Evolutionary conservation across 1,284 basidiomycete genomes (phyloP).

Genomic region (Naganishia sp.): DNA sequence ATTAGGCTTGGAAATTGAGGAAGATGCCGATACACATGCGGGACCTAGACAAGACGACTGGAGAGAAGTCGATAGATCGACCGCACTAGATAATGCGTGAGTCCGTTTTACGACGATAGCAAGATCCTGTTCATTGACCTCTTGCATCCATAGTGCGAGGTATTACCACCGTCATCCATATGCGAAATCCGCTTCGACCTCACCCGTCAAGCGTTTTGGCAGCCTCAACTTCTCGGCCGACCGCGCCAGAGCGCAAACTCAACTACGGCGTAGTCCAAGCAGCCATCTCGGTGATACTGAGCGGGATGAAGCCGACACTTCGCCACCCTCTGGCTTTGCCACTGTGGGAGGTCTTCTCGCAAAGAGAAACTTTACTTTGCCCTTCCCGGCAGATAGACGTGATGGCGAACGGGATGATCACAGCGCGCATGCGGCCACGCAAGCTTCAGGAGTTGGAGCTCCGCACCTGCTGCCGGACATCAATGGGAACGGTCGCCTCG

Average conservation of each 20-base stretch:
- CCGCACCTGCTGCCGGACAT: slow-evolving; percentile 37
- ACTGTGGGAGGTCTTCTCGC: slow-evolving; percentile 27
- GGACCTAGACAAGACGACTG: not conserved
- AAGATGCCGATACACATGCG: not conserved
- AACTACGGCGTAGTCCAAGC: slow-evolving; percentile 37
- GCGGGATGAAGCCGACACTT: slow-evolving; percentile 32
- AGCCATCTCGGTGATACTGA: slow-evolving; percentile 39
- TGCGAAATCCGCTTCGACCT: slow-evolving; percentile 41
- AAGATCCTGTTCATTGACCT: too few relatives aligned
- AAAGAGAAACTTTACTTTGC: slow-evolving; percentile 14
- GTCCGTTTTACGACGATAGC: not conserved
- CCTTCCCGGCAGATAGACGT: slow-evolving; percentile 8
- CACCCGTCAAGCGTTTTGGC: slow-evolving; percentile 43
- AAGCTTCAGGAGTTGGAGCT: not conserved
- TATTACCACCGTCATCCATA: slow-evolving; percentile 51
- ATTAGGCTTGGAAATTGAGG: slow-evolving; percentile 7
- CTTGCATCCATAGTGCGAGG: slow-evolving; percentile 42
- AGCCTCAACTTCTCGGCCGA: slow-evolving; percentile 28
- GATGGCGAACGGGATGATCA: not conserved
- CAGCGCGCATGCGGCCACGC: not conserved
- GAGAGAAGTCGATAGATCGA: not conserved
- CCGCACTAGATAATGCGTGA: slow-evolving; percentile 25
- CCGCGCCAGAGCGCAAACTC: slow-evolving; percentile 10
- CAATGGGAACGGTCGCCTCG: slow-evolving; percentile 44
- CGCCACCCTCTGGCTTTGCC: slow-evolving; percentile 24